Evolutionary conservation across 2,329 filamentous ascomycete species (phyloP), one percentile per base, ranked within the genome.

Genomic region (Pyrenochaeta sp.): DNA sequence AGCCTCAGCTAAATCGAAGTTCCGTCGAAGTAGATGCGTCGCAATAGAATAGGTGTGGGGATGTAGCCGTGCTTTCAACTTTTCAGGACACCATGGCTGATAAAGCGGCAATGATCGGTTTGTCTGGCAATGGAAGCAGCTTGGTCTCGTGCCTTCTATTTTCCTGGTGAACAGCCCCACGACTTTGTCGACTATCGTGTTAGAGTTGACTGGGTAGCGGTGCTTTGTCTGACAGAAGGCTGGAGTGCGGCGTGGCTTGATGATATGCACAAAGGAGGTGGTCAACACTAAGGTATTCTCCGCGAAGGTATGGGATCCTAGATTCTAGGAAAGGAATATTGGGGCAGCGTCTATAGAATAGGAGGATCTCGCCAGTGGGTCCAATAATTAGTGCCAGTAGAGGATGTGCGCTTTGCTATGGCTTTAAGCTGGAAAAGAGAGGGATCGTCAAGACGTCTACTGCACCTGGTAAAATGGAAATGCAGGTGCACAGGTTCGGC

Each of bases 61-160:
- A 34, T n/a, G 53, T 56, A 49, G 42, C 43, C 51, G 50, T 50
- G 22, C 44, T 58, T 46, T 56, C 46, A 52, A 34, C 27, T 51
- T 36, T 58, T 66, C 57, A 65, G 59, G 55, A 62, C 59, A 68
- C 60, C 57, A 59, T 67, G 65, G 42, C 43, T 36, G 54, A 56
- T 45, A 48, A 56, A 60, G 51, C 40, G 52, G 48, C 45, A 54
- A 55, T 45, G 46, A 36, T 49, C n/a, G 50, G 49, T 46, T 39
- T 46, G 39, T 36, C 13, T 56, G 37, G 45, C 10, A 36, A 49
- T 32, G 36, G 45, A 50, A 46, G 15, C 19, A 36, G 30, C n/a
- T 25, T 36, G 34, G 46, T 56, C 51, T 50, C 43, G 56, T 58
- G 61, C 48, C 19, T 24, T 45, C 30, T 37, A 25, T 39, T 32